These are phyloP conservation scores for Rhodamnia argentea DNA, from an alignment of 345 rosid genomes.

Conservation along the genomic window DNA sequence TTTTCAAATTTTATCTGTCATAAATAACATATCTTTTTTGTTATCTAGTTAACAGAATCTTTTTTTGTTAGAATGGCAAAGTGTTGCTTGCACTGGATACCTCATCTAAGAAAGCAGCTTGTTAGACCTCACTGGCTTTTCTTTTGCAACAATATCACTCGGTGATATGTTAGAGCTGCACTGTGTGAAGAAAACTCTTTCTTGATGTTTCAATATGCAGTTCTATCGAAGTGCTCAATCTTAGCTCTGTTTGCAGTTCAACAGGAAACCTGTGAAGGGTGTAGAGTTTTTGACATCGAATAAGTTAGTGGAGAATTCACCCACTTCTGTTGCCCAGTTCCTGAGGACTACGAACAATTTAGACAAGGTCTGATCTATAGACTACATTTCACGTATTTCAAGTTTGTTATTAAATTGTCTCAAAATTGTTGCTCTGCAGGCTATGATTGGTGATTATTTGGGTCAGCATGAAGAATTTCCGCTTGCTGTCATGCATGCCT, in stretches of 20 bases:
- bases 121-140: neutral
- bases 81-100: neutral
- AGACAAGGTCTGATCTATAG: conserved; percentile 53
- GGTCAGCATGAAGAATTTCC: conserved; percentile 99
- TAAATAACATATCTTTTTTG: neutral
- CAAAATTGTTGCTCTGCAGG: conserved; percentile 39
- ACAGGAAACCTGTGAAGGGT: conserved; percentile 75
- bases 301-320: conserved; percentile 70
- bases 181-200: neutral
- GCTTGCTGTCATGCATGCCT: conserved; percentile 96
- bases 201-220: neutral
- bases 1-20: neutral
- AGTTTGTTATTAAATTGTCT: neutral
- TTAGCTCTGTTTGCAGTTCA: conserved; percentile 58
- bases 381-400: conserved; percentile 2
- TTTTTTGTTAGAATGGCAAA: neutral
- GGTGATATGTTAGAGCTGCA: neutral
- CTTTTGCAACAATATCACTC: neutral
- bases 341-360: conserved; percentile 61
- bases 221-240: conserved; percentile 7
- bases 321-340: conserved; percentile 82
- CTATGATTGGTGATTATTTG: conserved; percentile 87
- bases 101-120: neutral
- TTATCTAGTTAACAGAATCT: neutral
- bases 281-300: conserved; percentile 63